Evolutionary conservation across 768 basidiomycete species (phyloP).

Genomic region (Naganishia randhawae): DNA sequence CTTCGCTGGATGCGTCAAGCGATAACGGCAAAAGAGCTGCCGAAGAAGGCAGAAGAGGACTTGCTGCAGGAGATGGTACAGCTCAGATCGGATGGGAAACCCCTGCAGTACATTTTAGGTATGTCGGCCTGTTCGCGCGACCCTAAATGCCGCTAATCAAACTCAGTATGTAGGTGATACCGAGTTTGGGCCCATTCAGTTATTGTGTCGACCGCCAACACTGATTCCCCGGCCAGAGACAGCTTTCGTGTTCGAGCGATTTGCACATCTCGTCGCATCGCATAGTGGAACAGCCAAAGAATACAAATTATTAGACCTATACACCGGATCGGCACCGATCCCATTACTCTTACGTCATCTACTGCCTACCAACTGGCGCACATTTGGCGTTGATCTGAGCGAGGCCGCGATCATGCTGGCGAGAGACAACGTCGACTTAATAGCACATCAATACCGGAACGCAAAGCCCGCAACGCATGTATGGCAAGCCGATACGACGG

Average conservation of each 20-base stretch:
- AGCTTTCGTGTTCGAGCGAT: conserved; percentile 55
- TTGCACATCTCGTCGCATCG: conserved; percentile 57
- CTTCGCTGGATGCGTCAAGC: conserved; percentile 57
- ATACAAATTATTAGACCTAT: conserved; percentile 71
- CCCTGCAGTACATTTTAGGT: conserved; percentile 89
- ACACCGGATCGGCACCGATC: conserved; percentile 90
- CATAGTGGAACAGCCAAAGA: conserved; percentile 41
- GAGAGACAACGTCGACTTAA: conserved; percentile 30
- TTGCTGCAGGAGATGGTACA: conserved; percentile 54
- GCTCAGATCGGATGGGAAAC: conserved; percentile 66
- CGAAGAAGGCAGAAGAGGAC: conserved; percentile 6
- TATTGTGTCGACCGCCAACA: conserved; percentile 70
- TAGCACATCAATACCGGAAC: background rate
- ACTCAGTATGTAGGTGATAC: conserved; percentile 33
- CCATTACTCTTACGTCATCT: conserved; percentile 71
- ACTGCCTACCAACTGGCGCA: conserved; percentile 21
- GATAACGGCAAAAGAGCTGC: conserved; percentile 6
- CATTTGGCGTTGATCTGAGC: conserved; percentile 3
- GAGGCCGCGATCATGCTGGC: conserved; percentile 28
- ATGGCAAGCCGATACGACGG: conserved; percentile 26
- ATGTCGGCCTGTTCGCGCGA: conserved; percentile 36
- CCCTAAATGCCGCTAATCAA: background rate
- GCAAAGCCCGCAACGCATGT: background rate
- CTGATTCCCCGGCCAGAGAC: conserved; percentile 96
- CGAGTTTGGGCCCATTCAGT: conserved; percentile 71